phyloP scores from a whole-genome alignment of 305 asterid genomes.

The Fraxinus floribunda region DNA sequence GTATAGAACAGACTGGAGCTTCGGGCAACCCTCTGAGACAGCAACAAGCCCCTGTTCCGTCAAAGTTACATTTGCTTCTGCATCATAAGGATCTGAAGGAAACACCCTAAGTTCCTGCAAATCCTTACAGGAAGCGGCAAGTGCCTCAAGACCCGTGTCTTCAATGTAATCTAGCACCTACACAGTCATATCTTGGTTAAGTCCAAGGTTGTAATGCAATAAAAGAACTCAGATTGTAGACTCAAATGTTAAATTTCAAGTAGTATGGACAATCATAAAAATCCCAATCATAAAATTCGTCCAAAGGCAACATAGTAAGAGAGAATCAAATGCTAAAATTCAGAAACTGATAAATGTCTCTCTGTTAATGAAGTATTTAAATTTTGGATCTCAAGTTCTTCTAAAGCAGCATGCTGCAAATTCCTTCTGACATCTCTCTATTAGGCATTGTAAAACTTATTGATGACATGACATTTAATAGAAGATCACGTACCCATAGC shows the following conservation, averaged over 20 bases:
- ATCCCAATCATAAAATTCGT: background rate
- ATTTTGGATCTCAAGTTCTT: background rate
- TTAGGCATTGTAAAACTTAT: background rate
- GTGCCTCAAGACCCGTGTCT: constrained; percentile 76
- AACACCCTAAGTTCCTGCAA: constrained; percentile 88
- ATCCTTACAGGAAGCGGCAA: constrained; percentile 80
- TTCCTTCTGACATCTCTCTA: background rate
- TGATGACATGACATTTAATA: background rate
- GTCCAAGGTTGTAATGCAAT: background rate
- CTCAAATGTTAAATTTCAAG: background rate
- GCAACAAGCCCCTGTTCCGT: constrained; percentile 92
- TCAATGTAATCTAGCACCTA: constrained; percentile 92
- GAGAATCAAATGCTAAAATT: background rate
- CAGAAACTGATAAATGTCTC: background rate
- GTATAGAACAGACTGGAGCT: constrained; percentile 83
- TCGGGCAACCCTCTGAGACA: constrained; percentile 93
- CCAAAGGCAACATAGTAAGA: background rate
- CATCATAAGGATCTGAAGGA: constrained; percentile 87
- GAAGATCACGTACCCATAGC: constrained; percentile 66
- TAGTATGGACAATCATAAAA: background rate
- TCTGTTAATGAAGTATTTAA: background rate
- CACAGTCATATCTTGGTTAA: constrained; percentile 11
- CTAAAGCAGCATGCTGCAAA: background rate
- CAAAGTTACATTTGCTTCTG: constrained; percentile 67
- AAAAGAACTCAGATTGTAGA: background rate